Conservation (phyloP, 192 early-diverging fungal genomes). For the Lobosporangium transversale region DNA sequence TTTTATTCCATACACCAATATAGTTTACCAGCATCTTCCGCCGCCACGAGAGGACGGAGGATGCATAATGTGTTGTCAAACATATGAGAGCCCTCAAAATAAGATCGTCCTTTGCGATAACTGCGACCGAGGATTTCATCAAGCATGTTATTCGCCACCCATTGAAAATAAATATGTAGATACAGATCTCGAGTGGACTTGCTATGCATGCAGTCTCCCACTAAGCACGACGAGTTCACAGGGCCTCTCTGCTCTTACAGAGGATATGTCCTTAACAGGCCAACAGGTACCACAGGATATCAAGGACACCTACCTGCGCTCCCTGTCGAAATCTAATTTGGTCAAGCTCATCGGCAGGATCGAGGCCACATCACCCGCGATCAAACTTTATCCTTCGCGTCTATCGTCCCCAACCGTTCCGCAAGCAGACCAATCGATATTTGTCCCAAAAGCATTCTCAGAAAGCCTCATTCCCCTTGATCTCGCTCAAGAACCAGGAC, state of each 20-base stretch:
- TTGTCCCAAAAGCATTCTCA: not conserved
- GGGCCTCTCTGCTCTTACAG: constrained; percentile 13
- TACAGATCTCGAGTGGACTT: constrained; percentile 38
- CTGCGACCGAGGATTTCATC: constrained; percentile 52
- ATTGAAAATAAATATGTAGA: constrained; percentile 44
- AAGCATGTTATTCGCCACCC: constrained; percentile 43
- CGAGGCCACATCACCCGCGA: constrained; percentile 14
- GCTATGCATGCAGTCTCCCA: constrained; percentile 18
- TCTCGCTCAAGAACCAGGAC: constrained; percentile 2
- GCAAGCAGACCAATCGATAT: not conserved
- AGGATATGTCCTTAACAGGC: constrained; percentile 46
- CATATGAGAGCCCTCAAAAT: constrained; percentile 14
- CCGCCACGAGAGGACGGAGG: constrained; percentile 29
- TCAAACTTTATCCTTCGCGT: constrained; percentile 38
- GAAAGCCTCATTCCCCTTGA: constrained; percentile 4
- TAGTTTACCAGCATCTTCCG: constrained; percentile 7
- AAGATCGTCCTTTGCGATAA: constrained; percentile 51
- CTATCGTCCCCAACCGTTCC: constrained; percentile 23
- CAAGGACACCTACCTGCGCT: constrained; percentile 28
- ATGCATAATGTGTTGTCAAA: constrained; percentile 21
- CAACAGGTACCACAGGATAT: constrained; percentile 17
- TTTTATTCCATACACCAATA: not conserved
- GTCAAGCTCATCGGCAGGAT: constrained; percentile 33
- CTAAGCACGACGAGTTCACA: constrained; percentile 22
- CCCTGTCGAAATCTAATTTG: constrained; percentile 23